Evolutionary conservation across 2,329 filamentous ascomycete species (phyloP).

Genomic region (Pyrenophora graminea): DNA sequence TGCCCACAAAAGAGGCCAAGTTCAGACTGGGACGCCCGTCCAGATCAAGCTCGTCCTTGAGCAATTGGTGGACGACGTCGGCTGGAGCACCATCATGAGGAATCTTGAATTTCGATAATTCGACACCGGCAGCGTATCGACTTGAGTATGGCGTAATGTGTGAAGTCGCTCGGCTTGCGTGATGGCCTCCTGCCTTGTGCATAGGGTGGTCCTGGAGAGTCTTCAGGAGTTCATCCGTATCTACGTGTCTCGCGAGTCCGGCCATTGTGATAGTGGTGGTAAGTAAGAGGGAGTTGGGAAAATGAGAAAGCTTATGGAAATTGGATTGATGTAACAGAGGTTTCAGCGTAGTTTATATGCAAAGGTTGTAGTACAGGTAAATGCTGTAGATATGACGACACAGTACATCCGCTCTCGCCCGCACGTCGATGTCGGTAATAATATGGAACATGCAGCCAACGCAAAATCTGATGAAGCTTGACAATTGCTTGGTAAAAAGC

Average conservation of each 20-base stretch:
- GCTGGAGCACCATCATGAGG: constrained; percentile 62
- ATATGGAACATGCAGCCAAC: not conserved
- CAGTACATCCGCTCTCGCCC: constrained; percentile 5
- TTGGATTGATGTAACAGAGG: not conserved
- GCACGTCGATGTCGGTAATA: not conserved
- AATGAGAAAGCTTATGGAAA: not conserved
- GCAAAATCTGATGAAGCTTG: not conserved
- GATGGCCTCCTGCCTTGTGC: constrained; percentile 43
- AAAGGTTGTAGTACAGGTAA: constrained; percentile 3
- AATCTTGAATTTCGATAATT: constrained; percentile 65
- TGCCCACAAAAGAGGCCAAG: constrained; percentile 70
- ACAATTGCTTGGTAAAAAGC: constrained; percentile 23
- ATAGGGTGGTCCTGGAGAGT: constrained; percentile 55
- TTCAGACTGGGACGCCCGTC: constrained; percentile 66
- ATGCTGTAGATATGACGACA: constrained; percentile 19
- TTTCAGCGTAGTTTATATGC: not conserved
- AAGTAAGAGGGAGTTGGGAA: not conserved
- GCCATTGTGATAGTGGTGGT: constrained; percentile 46
- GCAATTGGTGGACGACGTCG: constrained; percentile 67
- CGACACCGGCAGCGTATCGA: constrained; percentile 58
- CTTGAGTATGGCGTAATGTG: constrained; percentile 63
- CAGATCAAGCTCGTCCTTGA: constrained; percentile 50
- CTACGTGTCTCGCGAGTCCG: constrained; percentile 56
- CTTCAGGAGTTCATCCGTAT: constrained; percentile 59
- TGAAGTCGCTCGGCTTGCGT: constrained; percentile 46